A percentile compares a stretch with the other conserved stretches of the same genome.
Evolutionary conservation across 352 stramenopile species (phyloP).

Genomic region (Globisporangium cystogenes): DNA sequence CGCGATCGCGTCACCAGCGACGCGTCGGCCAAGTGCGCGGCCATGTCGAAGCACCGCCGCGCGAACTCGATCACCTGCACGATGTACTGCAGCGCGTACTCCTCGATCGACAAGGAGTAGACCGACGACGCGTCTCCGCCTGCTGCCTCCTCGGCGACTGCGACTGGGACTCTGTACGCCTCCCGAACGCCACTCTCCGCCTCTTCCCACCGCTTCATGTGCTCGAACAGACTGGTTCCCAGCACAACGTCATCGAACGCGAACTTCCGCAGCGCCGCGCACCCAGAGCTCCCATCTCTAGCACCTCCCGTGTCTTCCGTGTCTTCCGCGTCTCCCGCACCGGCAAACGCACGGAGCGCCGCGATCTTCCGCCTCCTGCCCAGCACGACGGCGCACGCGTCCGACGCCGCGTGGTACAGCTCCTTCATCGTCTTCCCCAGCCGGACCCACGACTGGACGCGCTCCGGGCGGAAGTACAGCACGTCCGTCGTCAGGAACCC

Average conservation of each 20-base stretch:
- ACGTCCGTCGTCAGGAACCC: slow-evolving; percentile 59
- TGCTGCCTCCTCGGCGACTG: neutral
- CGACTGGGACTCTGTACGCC: slow-evolving; percentile 11
- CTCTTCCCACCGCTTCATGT: slow-evolving; percentile 50
- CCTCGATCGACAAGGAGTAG: slow-evolving; percentile 30
- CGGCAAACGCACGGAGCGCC: slow-evolving; percentile 30
- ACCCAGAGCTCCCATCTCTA: no score
- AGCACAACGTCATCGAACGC: slow-evolving; percentile 39
- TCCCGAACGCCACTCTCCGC: slow-evolving; percentile 12
- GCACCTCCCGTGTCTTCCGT: no score
- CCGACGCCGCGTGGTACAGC: slow-evolving; percentile 55
- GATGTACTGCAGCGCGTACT: slow-evolving; percentile 38
- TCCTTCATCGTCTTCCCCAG: slow-evolving; percentile 67
- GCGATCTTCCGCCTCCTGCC: slow-evolving; percentile 31
- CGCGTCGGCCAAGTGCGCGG: slow-evolving; percentile 27
- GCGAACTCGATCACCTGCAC: slow-evolving; percentile 57
- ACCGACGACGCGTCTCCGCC: neutral
- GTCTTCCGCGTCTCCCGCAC: no score
- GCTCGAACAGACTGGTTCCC: slow-evolving; percentile 39
- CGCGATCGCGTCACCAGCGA: slow-evolving; percentile 3
- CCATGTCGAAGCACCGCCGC: slow-evolving; percentile 60
- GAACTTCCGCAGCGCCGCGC: neutral
- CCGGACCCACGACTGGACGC: slow-evolving; percentile 61
- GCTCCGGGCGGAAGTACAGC: slow-evolving; percentile 47
- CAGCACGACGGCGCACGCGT: slow-evolving; percentile 50